Percentiles rank a stretch among this genome's conserved stretches.
These are phyloP conservation scores for Lodderomyces margitis DNA, from an alignment of 1,139 yeast species.

Conservation along the genomic window DNA sequence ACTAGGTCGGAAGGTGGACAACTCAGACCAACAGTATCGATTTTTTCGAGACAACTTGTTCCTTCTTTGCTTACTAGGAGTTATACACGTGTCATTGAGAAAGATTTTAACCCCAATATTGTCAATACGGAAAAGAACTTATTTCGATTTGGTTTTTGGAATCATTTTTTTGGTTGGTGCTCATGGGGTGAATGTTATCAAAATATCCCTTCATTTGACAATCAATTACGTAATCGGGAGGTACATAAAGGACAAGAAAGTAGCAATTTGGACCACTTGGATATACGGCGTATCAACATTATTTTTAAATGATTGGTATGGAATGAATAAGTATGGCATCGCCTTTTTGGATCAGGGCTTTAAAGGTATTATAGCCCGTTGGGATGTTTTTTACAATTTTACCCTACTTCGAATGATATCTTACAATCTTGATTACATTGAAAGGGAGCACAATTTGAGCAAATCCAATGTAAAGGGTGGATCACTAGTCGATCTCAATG, in stretches of 20 bases:
- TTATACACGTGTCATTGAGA: constrained; percentile 54
- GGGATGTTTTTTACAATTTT: constrained; percentile 97
- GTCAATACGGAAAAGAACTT: constrained; percentile 33
- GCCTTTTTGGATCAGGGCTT: constrained; percentile 54
- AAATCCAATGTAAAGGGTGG: constrained; percentile 12
- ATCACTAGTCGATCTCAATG: constrained; percentile 39
- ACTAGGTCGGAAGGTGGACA: constrained; percentile 78
- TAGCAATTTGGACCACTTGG: constrained; percentile 57
- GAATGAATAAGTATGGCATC: constrained; percentile 54
- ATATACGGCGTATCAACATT: constrained; percentile 70
- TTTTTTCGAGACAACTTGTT: constrained; percentile 82
- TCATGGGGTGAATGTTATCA: constrained; percentile 74
- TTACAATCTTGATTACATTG: constrained; percentile 73
- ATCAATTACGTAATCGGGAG: constrained; percentile 57
- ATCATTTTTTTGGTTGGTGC: constrained; percentile 64
- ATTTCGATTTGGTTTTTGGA: constrained; percentile 75
- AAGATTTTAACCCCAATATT: constrained; percentile 24
- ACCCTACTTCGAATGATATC: constrained; percentile 82
- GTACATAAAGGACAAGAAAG: constrained; percentile 26
- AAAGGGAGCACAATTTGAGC: constrained; percentile 29
- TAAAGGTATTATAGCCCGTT: constrained; percentile 76
- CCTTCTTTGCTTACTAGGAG: constrained; percentile 52
- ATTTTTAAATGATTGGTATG: constrained; percentile 70
- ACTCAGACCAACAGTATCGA: constrained; percentile 85
- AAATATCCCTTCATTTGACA: constrained; percentile 56